Evolutionary conservation across 2,329 filamentous ascomycete genomes (phyloP), one percentile per base, ranked within the genome.

Genomic region (Neofusicoccum sp.): DNA sequence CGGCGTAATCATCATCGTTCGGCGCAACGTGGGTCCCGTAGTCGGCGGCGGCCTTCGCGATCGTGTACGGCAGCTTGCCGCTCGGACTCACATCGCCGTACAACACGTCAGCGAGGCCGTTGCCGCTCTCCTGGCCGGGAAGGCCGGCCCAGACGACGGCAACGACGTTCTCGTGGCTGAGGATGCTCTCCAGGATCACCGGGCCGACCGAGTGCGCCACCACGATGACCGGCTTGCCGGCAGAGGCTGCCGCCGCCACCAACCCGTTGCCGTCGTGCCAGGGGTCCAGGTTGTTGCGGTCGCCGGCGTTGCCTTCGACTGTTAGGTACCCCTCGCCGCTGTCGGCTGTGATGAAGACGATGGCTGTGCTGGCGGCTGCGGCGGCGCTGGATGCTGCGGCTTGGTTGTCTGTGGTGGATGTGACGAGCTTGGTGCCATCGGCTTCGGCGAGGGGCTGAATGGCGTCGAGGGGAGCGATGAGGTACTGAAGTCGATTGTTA

Each of bases 11-110:
- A 54, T 74, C 73, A 33, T 72, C 69, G 2, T 70, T 71, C 3
- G 36, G 16, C 3, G 64, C 63, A 28, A 76, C 67, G 0, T 56
- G 62, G 1, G 72, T 70, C 16, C 72, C 73, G 49, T 77, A 77
- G 64, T 77, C 75, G 1, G 37, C 64, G 3, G 68, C 63, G 16
- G 68, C 62, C 66, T 76, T 77, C 3, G 74, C 74, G 56, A 77
- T 76, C 9, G 74, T 76, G 56, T 76, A 89, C 69, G 87, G 85
- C 0, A 90, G 77, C 63, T 85, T 85, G 1, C 87, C 87, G 0
- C 72, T 78, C 1, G 80, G 80, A 5, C 92, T 93, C 65, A 89
- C 85, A 64, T 84, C 85, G 45, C 93, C 92, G 75, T 93, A 96
- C 11, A 96, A 85, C 9, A 83, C 72, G 37, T 82, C 80, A 3